Evolutionary conservation across 768 basidiomycete species (phyloP).

Genomic region (Termitomyces sp.): DNA sequence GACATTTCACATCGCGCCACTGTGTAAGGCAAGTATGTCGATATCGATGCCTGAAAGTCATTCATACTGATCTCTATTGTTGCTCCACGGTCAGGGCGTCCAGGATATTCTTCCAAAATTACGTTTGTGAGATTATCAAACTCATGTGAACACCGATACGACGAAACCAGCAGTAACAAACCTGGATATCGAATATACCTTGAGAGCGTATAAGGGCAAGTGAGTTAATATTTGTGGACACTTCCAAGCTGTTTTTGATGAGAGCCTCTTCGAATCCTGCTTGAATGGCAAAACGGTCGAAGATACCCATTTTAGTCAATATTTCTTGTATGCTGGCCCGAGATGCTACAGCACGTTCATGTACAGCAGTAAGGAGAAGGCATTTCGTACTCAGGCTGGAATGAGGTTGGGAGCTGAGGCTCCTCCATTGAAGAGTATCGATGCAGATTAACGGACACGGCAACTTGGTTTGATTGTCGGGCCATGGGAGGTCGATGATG

Average conservation of each 20-base stretch:
- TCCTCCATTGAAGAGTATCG: too few relatives aligned
- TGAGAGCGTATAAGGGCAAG: not conserved
- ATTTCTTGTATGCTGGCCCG: not conserved
- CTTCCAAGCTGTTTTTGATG: not conserved
- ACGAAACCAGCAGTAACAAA: not conserved
- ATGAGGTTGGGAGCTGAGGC: not conserved
- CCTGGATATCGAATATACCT: not conserved
- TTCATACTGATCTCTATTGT: not conserved
- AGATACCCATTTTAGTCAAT: not conserved
- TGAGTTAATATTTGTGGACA: not conserved
- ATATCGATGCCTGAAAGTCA: not conserved
- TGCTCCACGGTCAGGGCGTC: too few relatives aligned
- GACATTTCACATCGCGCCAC: not conserved
- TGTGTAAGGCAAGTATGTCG: not conserved
- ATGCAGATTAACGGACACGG: too few relatives aligned
- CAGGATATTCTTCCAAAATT: not conserved
- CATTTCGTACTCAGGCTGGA: not conserved
- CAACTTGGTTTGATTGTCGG: too few relatives aligned
- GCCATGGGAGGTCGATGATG: too few relatives aligned
- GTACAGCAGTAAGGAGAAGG: not conserved
- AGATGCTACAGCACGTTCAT: not conserved
- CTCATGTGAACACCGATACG: too few relatives aligned
- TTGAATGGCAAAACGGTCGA: not conserved
- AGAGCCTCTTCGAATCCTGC: not conserved
- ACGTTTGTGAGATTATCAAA: too few relatives aligned